Percentiles rank a stretch among this genome's conserved stretches.
phyloP scores from a whole-genome alignment of 139 green algal genomes.

The Coelastrella sp. region DNA sequence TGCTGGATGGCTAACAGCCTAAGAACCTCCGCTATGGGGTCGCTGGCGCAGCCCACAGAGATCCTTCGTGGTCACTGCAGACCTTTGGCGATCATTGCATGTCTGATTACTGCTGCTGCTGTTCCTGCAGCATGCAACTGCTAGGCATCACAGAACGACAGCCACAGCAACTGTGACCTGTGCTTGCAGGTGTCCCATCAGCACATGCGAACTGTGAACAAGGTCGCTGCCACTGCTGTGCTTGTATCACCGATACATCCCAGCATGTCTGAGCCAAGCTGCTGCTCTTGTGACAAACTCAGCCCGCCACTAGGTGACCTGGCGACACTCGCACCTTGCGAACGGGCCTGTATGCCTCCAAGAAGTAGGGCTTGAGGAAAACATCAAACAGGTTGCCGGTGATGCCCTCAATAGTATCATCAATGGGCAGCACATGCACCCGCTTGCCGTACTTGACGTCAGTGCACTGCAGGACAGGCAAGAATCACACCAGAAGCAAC shows the following conservation, averaged over 20 bases:
- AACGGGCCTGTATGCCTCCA: conserved; percentile 98
- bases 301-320: not conserved
- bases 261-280: too few relatives aligned
- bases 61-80: too few relatives aligned
- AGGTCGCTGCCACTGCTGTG: too few relatives aligned
- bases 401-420: conserved; percentile 99
- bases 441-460: conserved; percentile 99
- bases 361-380: conserved; percentile 98
- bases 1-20: not conserved
- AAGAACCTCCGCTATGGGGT: too few relatives aligned
- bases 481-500: too few relatives aligned
- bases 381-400: conserved; percentile 99
- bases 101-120: not conserved
- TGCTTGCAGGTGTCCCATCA: too few relatives aligned
- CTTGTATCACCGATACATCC: too few relatives aligned
- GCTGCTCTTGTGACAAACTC: too few relatives aligned
- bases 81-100: too few relatives aligned
- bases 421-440: conserved; percentile 98
- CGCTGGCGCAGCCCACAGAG: too few relatives aligned
- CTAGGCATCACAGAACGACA: not conserved
- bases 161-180: too few relatives aligned
- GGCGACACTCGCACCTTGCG: conserved; percentile 82
- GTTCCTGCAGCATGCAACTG: not conserved
- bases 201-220: too few relatives aligned
- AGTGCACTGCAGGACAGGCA: conserved; percentile 81